Conservation (phyloP, 176 grass and related monocot genomes). For the Paspalum notatum region DNA sequence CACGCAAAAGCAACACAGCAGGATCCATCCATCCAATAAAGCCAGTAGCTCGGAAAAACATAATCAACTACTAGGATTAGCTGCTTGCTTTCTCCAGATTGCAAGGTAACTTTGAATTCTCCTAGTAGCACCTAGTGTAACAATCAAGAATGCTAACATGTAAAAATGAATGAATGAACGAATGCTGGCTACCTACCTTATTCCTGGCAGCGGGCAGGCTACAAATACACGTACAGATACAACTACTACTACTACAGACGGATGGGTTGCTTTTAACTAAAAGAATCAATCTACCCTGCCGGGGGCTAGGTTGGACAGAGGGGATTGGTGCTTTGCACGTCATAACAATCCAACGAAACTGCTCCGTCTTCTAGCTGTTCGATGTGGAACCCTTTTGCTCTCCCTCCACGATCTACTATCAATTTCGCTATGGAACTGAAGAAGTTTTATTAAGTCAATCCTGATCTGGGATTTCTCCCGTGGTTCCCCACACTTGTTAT, state of each 20-base stretch:
- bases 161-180: no score
- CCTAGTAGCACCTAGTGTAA: background rate
- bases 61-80: no score
- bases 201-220: background rate
- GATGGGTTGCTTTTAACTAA: background rate
- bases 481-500: slow-evolving; percentile 14
- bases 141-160: background rate
- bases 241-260: background rate
- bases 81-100: no score
- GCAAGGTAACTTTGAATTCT: no score
- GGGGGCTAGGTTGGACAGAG: background rate
- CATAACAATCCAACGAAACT: slow-evolving; percentile 45
- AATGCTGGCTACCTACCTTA: background rate
- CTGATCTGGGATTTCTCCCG: slow-evolving; percentile 39
- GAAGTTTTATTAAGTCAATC: slow-evolving; percentile 67
- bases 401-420: slow-evolving; percentile 59
- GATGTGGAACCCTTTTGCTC: slow-evolving; percentile 59
- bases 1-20: no score
- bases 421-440: slow-evolving; percentile 48
- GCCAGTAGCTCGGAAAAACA: no score
- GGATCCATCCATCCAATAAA: no score
- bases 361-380: slow-evolving; percentile 70
- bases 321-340: background rate
- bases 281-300: slow-evolving; percentile 1
- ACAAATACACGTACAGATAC: background rate